Evolutionary conservation across 148 eudicot species (phyloP), one percentile per base, ranked within the genome.

Genomic region (Drosera capensis): DNA sequence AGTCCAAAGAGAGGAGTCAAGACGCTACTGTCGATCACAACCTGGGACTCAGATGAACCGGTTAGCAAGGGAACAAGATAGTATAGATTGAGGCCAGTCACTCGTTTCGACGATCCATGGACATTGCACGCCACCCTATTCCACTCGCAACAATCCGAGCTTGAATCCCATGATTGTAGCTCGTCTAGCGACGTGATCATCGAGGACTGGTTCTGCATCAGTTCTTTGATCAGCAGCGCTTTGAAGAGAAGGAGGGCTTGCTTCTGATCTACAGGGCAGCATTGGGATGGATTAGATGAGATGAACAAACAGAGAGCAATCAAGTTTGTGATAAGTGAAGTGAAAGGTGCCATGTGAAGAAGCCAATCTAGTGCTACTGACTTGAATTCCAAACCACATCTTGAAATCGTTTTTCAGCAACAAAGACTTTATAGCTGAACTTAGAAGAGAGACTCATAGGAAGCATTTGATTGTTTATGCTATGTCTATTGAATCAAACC

Each of bases 161-260:
- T 62, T 14, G 51, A 51, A 11, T 65, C 54, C 78, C 78, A 76
- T n/a, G 72, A 62, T n/a, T 59, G 59, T 24, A 68, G 52, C 39
- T 52, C 63, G 12, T 38, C 52, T 26, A 36, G 36, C 17, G 56
- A 44, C n/a, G 46, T 11, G 18, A 20, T 19, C 0, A 20, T 19
- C 0, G 57, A 20, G 25, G 64, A 36, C 1, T 51, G 58, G 28
- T 42, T 50, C 1, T 52, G 45, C 7, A 1, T 54, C 42, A 66
- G 25, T 40, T 26, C 18, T 28, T 18, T 48, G 37, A 49, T n/a
- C 1, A 68, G 49, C n/a, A 58, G 47, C 11, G 66, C 60, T 34
- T 66, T 76, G 62, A 76, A 66, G 19, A 59, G 55, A 12, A 72
- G 68, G 26, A 76, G 78, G 46, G 82, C 61, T 63, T 72, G 59